phyloP scores from a whole-genome alignment of 441 rosid species.

The Aleurites moluccanus region DNA sequence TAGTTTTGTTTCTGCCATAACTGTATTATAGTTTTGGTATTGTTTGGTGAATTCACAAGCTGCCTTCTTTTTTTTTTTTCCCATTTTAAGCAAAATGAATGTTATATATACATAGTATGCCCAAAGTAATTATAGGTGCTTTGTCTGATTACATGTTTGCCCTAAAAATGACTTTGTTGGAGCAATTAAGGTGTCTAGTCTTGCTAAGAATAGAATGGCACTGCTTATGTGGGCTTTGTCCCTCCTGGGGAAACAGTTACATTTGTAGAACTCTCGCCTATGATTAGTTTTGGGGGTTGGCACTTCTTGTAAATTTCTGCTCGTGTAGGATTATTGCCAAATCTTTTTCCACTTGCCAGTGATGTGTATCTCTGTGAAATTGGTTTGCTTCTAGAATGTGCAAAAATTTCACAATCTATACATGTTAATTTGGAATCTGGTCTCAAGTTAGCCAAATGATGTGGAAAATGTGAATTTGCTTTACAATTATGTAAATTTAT shows the following conservation, averaged over 20 bases:
- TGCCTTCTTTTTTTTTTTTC: no score
- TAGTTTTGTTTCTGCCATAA: background rate
- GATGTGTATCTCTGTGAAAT: no score
- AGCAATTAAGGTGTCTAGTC: background rate
- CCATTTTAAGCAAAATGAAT: background rate
- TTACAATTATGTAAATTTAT: background rate
- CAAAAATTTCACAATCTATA: background rate
- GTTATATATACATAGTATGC: background rate
- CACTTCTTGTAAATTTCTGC: background rate
- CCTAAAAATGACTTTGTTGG: background rate
- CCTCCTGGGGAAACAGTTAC: no score
- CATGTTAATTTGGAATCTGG: no score
- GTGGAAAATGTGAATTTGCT: background rate
- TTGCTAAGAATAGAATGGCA: no score
- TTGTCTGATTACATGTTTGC: background rate
- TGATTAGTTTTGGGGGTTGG: no score
- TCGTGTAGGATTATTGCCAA: background rate
- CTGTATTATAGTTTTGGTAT: background rate
- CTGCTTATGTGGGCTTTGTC: no score
- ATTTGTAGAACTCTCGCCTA: no score
- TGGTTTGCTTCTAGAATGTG: background rate
- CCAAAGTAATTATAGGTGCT: background rate
- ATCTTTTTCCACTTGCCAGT: background rate
- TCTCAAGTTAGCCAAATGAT: background rate
- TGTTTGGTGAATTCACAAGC: background rate